Base-by-base conservation (phyloP, 495 filamentous ascomycete species). In the Hypoxylon perforatum region DNA sequence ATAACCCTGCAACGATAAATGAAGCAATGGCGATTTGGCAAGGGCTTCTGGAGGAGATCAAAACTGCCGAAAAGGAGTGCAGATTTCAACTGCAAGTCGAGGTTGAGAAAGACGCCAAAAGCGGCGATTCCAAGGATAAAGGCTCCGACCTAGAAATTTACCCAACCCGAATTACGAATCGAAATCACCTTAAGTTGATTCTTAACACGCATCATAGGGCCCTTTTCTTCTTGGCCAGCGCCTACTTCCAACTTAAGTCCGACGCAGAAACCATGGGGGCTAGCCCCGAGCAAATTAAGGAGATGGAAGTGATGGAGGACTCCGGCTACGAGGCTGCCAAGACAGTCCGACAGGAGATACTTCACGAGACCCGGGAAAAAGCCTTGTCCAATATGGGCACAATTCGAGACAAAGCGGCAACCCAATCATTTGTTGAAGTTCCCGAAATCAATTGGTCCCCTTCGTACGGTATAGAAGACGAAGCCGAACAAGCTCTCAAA, bases 121-220 rank as follows among this genome's bases (percentile, higher is more conserved):
- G 22, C 10, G 69, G 66, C 6, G 50, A 58, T 46, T 49, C 67
- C 35, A 80, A 82, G 66, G 58, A 63, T 36, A 76, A 73, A 35
- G 71, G 74, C 2, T 10, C 28, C 0, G 74, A 81, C 1, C 75
- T 77, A 6, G 28, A 22, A 6, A 60, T 36, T 15, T 44, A 18
- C 7, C 7, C 50, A 57, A 42, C 35, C 53, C 51, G 57, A 58
- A 53, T 71, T 21, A 82, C 85, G 22, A 81, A 85, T 44, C 85
- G 87, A 28, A 87, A 88, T 41, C 85, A 85, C 41, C 81, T 98
- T 1, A 85, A 92, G 15, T 76, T 77, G 36, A 86, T 92, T 17
- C 82, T 97, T 3, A 92, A 96, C 73, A 72, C 96, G 38, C 85
- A 94, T 63, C 94, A 97, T 69, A 86, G 88, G 59, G 92, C 90